Conservation (phyloP, 805 yeast genomes). For the Candida nemodendra region DNA sequence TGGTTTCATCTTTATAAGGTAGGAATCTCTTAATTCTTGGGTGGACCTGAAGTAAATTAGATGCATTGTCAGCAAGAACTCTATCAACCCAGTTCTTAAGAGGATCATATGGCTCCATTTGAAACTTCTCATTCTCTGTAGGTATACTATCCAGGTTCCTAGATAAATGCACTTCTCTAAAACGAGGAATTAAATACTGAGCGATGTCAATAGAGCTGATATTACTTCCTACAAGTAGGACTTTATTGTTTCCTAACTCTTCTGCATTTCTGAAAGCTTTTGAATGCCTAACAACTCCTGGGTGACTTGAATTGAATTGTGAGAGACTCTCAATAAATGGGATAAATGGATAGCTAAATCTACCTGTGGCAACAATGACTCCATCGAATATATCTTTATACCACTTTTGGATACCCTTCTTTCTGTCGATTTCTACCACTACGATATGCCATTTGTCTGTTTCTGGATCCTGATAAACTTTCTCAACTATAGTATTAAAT, state of each 20-base stretch:
- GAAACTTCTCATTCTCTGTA: conserved; percentile 8
- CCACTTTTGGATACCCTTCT: conserved; percentile 31
- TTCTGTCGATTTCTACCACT: conserved; percentile 14
- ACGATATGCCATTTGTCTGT: conserved; percentile 35
- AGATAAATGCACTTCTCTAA: conserved; percentile 19
- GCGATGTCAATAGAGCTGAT: conserved; percentile 74
- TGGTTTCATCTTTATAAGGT: conserved; percentile 28
- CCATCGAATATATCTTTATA: conserved; percentile 54
- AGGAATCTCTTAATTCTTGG: conserved; percentile 42
- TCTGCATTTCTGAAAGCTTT: conserved; percentile 50
- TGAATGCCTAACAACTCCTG: conserved; percentile 55
- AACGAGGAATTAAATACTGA: conserved; percentile 34
- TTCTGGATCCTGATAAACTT: conserved; percentile 22
- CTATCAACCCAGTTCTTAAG: conserved; percentile 44
- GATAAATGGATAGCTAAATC: conserved; percentile 53
- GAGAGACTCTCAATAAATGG: conserved; percentile 56
- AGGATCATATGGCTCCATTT: conserved; percentile 37
- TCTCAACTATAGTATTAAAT: conserved; percentile 32
- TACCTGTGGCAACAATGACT: conserved; percentile 62
- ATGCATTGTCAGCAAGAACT: conserved; percentile 45
- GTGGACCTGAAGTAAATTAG: conserved; percentile 39
- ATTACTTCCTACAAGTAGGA: conserved; percentile 67
- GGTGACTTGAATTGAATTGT: conserved; percentile 42
- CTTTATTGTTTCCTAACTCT: conserved; percentile 38
- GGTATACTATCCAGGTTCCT: conserved; percentile 8